A percentile compares a stretch with the other conserved stretches of the same genome.
These are phyloP conservation scores for Ustanciosporium gigantosporum DNA, from an alignment of 1,284 basidiomycete genomes.

Conservation along the genomic window DNA sequence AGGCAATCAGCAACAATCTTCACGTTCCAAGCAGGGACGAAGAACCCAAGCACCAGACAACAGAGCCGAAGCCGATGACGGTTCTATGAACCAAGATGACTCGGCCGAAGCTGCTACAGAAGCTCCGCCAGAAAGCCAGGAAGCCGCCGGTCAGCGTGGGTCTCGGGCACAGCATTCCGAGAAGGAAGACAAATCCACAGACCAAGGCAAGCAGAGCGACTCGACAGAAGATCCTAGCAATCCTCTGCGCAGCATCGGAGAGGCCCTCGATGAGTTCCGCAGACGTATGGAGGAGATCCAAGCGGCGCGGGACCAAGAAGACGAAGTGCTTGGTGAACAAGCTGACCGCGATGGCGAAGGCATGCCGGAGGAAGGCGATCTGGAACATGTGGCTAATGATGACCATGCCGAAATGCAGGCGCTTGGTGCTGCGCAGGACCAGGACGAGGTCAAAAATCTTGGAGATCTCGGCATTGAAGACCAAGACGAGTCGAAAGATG, in stretches of 20 bases:
- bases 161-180: constrained; percentile 12
- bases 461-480: constrained; percentile 57
- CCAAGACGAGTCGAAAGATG: constrained; percentile 41
- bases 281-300: constrained; percentile 84
- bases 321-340: constrained; percentile 49
- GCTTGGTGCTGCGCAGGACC: constrained; percentile 74
- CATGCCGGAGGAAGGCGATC: constrained; percentile 61
- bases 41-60: constrained; percentile 27
- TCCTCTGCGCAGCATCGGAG: constrained; percentile 80
- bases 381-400: constrained; percentile 80
- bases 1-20: constrained; percentile 36
- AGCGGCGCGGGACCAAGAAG: constrained; percentile 64
- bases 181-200: constrained; percentile 10
- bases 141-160: constrained; percentile 11
- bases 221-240: constrained; percentile 63
- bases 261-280: constrained; percentile 80
- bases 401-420: constrained; percentile 81
- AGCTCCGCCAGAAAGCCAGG: constrained; percentile 51
- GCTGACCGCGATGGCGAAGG: constrained; percentile 65
- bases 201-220: constrained; percentile 33
- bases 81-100: constrained; percentile 45
- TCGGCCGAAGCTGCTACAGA: constrained; percentile 56
- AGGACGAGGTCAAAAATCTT: constrained; percentile 72
- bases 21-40: constrained; percentile 27
- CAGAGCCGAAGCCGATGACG: constrained; percentile 50